Conservation (phyloP, 495 filamentous ascomycete genomes). For the Aspergillus hancockii region DNA sequence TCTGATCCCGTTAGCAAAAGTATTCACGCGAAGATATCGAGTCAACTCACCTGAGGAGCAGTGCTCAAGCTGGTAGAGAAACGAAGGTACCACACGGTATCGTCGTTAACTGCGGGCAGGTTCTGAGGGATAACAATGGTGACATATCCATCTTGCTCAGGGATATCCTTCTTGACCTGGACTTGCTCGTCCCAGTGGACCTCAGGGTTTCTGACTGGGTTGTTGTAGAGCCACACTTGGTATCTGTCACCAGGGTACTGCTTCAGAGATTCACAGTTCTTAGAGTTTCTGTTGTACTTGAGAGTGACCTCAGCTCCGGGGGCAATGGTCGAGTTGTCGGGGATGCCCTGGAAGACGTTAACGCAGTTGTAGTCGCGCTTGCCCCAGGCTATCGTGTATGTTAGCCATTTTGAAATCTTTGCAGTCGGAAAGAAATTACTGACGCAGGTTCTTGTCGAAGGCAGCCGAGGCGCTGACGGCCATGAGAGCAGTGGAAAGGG, state of each 20-base stretch:
- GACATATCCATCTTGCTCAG: slow-evolving; percentile 23
- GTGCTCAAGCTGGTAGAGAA: slow-evolving; percentile 26
- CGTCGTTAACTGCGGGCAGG: slow-evolving; percentile 32
- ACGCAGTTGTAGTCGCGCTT: slow-evolving; percentile 43
- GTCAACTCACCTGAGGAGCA: slow-evolving; percentile 36
- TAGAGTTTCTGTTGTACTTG: slow-evolving; percentile 33
- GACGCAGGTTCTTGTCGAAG: slow-evolving; percentile 41
- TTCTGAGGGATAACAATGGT: slow-evolving; percentile 31
- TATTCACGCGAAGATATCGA: background rate
- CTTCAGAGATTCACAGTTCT: slow-evolving; percentile 26
- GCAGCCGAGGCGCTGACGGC: slow-evolving; percentile 30
- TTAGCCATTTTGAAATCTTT: slow-evolving; percentile 2
- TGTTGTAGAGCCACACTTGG: slow-evolving; percentile 41
- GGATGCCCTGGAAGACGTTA: slow-evolving; percentile 40
- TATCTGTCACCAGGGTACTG: slow-evolving; percentile 30
- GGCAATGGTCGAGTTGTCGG: slow-evolving; percentile 34
- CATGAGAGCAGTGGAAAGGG: slow-evolving; percentile 30
- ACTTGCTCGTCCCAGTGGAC: slow-evolving; percentile 25
- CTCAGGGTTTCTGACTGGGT: slow-evolving; percentile 30
- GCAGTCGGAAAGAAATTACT: background rate
- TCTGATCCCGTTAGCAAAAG: slow-evolving; percentile 20
- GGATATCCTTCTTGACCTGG: slow-evolving; percentile 26
- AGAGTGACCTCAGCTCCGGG: slow-evolving; percentile 28
- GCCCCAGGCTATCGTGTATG: slow-evolving; percentile 34
- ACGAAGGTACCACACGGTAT: slow-evolving; percentile 38